phyloP scores from a whole-genome alignment of 2,329 filamentous ascomycete genomes.

The Calonectria leucothoes region DNA sequence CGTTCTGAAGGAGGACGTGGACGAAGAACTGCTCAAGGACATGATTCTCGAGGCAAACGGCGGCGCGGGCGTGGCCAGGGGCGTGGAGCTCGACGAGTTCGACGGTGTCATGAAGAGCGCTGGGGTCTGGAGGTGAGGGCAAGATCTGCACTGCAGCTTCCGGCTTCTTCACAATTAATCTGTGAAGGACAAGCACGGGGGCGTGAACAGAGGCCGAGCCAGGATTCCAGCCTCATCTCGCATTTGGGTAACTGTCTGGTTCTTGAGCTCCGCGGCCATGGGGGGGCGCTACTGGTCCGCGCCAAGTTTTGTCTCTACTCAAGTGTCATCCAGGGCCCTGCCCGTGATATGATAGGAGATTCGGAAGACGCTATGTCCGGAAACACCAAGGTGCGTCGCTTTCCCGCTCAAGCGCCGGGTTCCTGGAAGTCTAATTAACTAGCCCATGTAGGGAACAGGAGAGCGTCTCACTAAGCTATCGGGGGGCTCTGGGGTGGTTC shows the following conservation, averaged over 20 bases:
- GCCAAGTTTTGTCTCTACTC: not conserved
- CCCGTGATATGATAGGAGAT: not conserved
- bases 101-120: slow-evolving; percentile 87
- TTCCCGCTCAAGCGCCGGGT: not conserved
- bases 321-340: not conserved
- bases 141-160: not conserved
- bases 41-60: slow-evolving; percentile 97
- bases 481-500: not conserved
- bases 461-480: slow-evolving; percentile 3
- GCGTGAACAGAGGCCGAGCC: not conserved
- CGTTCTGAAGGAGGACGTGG: slow-evolving; percentile 85
- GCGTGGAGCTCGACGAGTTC: slow-evolving; percentile 84
- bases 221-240: not conserved
- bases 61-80: slow-evolving; percentile 75
- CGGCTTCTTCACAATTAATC: not conserved
- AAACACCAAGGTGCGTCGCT: slow-evolving; percentile 1
- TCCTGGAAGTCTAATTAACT: slow-evolving; percentile 4
- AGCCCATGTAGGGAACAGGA: not conserved
- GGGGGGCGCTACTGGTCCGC: not conserved
- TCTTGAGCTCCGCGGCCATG: not conserved
- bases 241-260: not conserved
- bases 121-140: slow-evolving; percentile 79
- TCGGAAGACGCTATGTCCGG: not conserved
- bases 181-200: not conserved
- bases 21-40: slow-evolving; percentile 85